These are phyloP conservation scores for Lachnellula occidentalis DNA, from an alignment of 2,329 filamentous ascomycete species.

Conservation along the genomic window DNA sequence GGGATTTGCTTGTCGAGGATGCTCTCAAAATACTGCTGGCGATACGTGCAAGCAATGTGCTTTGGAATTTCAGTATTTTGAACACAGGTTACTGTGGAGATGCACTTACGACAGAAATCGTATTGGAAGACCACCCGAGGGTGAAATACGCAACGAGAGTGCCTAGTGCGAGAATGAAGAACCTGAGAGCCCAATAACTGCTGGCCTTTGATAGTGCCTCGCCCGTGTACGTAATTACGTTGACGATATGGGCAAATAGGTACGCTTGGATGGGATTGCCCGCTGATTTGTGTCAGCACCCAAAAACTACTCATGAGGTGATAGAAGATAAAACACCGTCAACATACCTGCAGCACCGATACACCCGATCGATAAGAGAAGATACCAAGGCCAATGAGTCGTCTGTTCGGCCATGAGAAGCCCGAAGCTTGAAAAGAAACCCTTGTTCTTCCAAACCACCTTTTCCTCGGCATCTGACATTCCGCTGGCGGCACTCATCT, in stretches of 20 bases:
- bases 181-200: slow-evolving; percentile 47
- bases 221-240: slow-evolving; percentile 22
- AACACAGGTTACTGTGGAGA: slow-evolving; percentile 17
- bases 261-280: slow-evolving; percentile 35
- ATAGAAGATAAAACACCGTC: slow-evolving; percentile 14
- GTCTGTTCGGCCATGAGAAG: slow-evolving; percentile 52
- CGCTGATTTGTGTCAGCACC: slow-evolving; percentile 1
- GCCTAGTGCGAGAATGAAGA: slow-evolving; percentile 40
- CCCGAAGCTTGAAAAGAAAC: slow-evolving; percentile 46
- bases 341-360: slow-evolving; percentile 25
- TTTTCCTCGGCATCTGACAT: slow-evolving; percentile 16
- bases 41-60: slow-evolving; percentile 34
- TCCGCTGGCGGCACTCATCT: slow-evolving; percentile 22
- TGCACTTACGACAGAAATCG: slow-evolving; percentile 30
- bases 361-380: slow-evolving; percentile 42
- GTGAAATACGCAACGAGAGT: slow-evolving; percentile 32
- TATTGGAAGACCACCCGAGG: slow-evolving; percentile 36
- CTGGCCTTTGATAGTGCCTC: slow-evolving; percentile 24
- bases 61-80: slow-evolving; percentile 18
- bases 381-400: slow-evolving; percentile 45
- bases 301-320: background rate
- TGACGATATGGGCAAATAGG: slow-evolving; percentile 31
- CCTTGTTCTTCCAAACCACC: slow-evolving; percentile 32
- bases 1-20: slow-evolving; percentile 38
- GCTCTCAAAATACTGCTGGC: slow-evolving; percentile 40